These are phyloP conservation scores for Ogataea henricii DNA, from an alignment of 805 yeast species.

Conservation along the genomic window DNA sequence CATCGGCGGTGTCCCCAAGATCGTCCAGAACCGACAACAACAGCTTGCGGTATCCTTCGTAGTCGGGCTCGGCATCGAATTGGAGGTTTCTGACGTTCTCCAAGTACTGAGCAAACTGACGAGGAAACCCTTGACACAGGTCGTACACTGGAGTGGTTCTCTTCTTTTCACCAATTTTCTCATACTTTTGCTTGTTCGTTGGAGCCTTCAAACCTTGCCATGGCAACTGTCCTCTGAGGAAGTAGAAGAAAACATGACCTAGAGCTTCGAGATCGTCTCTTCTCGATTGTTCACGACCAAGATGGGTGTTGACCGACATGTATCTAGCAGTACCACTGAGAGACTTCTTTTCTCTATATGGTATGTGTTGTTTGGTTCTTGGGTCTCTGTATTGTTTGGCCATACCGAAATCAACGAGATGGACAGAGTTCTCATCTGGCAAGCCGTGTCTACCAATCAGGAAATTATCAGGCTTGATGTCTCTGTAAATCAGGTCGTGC, in stretches of 20 bases:
- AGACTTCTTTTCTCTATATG: slow-evolving; percentile 94
- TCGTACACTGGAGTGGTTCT: slow-evolving; percentile 85
- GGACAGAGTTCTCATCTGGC: slow-evolving; percentile 80
- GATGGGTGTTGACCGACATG: slow-evolving; percentile 96
- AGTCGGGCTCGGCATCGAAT: slow-evolving; percentile 94
- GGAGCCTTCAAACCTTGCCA: slow-evolving; percentile 99
- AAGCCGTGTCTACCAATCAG: slow-evolving; percentile 87
- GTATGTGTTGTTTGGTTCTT: slow-evolving; percentile 91
- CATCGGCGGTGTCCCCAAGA: slow-evolving; percentile 73
- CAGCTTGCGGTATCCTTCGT: slow-evolving; percentile 78
- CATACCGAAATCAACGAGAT: slow-evolving; percentile 97
- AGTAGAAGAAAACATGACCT: slow-evolving; percentile 96
- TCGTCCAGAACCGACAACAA: slow-evolving; percentile 77
- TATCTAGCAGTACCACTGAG: slow-evolving; percentile 98
- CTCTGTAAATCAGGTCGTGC: slow-evolving; percentile 90
- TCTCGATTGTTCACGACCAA: slow-evolving; percentile 95
- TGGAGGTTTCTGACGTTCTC: slow-evolving; percentile 84
- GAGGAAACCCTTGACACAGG: slow-evolving; percentile 85
- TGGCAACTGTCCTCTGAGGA: slow-evolving; percentile 90
- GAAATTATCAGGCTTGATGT: slow-evolving; percentile 97
- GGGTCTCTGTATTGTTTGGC: slow-evolving; percentile 98
- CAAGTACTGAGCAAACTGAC: slow-evolving; percentile 90
- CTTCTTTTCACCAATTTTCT: slow-evolving; percentile 95
- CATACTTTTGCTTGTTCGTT: slow-evolving; percentile 95
- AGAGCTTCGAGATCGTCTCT: slow-evolving; percentile 95